Conservation (phyloP, 164 flowering plant genomes). For the Liquidambar formosana region DNA sequence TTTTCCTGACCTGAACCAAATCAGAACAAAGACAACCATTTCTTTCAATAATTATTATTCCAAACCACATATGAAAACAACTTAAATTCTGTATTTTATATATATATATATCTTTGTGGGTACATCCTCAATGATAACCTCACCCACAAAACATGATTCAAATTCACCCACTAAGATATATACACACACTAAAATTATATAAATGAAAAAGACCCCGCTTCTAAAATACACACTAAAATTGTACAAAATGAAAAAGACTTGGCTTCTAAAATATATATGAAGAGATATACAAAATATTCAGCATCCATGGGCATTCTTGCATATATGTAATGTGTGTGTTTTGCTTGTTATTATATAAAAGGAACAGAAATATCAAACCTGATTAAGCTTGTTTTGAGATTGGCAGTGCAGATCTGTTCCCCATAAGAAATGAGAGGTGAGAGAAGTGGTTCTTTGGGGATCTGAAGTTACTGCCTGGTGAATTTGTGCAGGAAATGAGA, state of each 20-base stretch:
- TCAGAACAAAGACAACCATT: slow-evolving; percentile 31
- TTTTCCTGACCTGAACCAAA: slow-evolving; percentile 51
- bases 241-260: too few relatives aligned
- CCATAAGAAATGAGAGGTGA: slow-evolving; percentile 27
- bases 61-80: not conserved
- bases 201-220: too few relatives aligned
- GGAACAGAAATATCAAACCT: slow-evolving; percentile 32
- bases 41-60: slow-evolving; percentile 18
- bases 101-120: not conserved
- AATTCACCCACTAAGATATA: too few relatives aligned
- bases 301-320: not conserved
- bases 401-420: slow-evolving; percentile 46
- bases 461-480: slow-evolving; percentile 30
- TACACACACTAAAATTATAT: too few relatives aligned
- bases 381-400: slow-evolving; percentile 31
- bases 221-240: too few relatives aligned
- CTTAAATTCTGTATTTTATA: slow-evolving; percentile 4
- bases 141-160: too few relatives aligned
- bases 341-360: not conserved
- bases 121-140: too few relatives aligned
- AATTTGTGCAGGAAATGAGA: slow-evolving; percentile 42
- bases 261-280: too few relatives aligned
- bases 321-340: not conserved
- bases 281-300: too few relatives aligned
- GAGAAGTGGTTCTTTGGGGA: slow-evolving; percentile 17